Evolutionary conservation across 2,329 filamentous ascomycete species (phyloP), one percentile per base, ranked within the genome.

Genomic region (Calonectria pseudoturangicola): DNA sequence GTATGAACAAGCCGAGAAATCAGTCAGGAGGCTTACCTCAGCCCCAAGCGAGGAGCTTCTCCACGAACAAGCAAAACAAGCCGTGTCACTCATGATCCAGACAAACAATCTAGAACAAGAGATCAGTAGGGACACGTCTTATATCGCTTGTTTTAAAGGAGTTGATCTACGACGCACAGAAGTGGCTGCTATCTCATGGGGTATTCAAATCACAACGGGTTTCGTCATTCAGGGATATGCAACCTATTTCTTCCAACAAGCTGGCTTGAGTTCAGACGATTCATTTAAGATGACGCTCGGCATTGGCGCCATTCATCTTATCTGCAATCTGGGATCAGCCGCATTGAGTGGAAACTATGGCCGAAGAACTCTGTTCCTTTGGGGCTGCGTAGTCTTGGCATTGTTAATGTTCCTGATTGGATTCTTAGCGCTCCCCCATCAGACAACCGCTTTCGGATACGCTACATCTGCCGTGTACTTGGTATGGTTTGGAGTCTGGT

Each of bases 371-470:
- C 51, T 71, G 6, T 77, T 74, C 47, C 41, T 74, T 12, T 77
- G 75, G 8, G 87, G 87, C 4, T 85, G 85, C 18, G 90, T 90
- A 28, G 81, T 89, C 6, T 88, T 89, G 82, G 77, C 79, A 76
- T 1, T 77, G 54, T 77, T 84, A 0, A 85, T 87, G 4, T 81
- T 86, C 1, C 77, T 81, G 28, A 83, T 89, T 65, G 83, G 88
- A 7, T 80, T 87, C 33, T 8, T 68, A 2, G 27, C 28, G 3
- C n/a, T 60, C 1, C 41, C 51, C 3, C 51, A 41, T 8, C 36
- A 33, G 4, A 51, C 27, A 5, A 27, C 39, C 16, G 41, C 41
- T 9, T 51, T 66, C 10, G 54, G 33, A 5, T 60, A 28, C n/a
- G 51, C 41, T 8, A 47, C 39, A 18, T 41, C 39, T 27, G n/a